Evolutionary conservation across 106 monocot species (phyloP).

Genomic region (Allium fistulosum): DNA sequence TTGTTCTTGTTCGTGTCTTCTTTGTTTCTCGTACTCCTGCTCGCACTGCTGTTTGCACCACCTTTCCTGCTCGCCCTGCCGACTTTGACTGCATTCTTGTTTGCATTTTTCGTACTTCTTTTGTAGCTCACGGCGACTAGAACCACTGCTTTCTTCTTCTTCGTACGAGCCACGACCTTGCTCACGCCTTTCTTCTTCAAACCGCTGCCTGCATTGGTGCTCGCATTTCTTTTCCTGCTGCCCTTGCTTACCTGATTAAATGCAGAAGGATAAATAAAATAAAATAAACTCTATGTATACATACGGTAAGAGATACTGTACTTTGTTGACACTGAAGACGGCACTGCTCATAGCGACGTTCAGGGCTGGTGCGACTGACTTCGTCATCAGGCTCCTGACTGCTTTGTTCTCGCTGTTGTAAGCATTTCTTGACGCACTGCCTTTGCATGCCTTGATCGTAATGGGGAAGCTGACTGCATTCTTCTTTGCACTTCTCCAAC

Average conservation of each 20-base stretch:
- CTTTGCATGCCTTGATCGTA: slow-evolving; percentile 3
- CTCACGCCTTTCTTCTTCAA: too few relatives aligned
- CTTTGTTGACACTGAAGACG: background rate
- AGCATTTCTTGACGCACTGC: background rate
- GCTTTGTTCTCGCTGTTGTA: background rate
- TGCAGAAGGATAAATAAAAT: too few relatives aligned
- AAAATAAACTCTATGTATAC: too few relatives aligned
- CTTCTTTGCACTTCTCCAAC: background rate
- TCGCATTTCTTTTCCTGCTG: background rate
- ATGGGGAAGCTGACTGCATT: background rate
- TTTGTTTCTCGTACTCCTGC: background rate
- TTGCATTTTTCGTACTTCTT: background rate
- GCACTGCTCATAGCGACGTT: background rate
- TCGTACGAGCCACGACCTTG: too few relatives aligned
- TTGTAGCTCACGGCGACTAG: background rate
- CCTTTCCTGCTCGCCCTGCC: background rate
- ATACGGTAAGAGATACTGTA: background rate
- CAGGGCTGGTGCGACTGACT: background rate
- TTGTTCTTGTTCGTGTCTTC: background rate
- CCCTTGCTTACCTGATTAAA: background rate
- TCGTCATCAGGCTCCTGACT: background rate
- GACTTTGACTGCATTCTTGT: background rate
- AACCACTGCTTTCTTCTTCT: too few relatives aligned
- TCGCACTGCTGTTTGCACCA: background rate
- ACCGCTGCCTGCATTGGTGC: background rate